Conservation (phyloP, 768 basidiomycete species). For the Termitomyces sp. region DNA sequence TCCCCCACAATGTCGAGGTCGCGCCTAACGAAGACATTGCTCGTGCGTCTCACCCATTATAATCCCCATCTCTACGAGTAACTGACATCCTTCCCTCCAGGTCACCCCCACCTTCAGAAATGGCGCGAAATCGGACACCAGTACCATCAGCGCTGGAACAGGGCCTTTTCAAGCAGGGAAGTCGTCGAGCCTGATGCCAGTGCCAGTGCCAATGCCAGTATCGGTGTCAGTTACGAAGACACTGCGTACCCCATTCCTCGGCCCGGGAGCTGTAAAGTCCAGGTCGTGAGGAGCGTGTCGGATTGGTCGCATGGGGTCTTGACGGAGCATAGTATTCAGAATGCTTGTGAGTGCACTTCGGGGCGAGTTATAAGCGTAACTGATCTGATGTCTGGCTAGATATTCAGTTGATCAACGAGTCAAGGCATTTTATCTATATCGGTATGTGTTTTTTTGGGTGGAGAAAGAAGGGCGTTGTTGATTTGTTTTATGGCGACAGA, state of each 20-base stretch:
- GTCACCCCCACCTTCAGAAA: conserved; percentile 62
- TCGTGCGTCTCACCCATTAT: conserved; percentile 23
- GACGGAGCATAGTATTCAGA: conserved; percentile 85
- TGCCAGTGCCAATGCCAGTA: no score
- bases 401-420: conserved; percentile 72
- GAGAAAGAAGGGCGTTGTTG: background rate
- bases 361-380: no score
- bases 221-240: conserved; percentile 30
- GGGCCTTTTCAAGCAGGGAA: conserved; percentile 21
- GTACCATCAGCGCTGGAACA: conserved; percentile 63
- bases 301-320: conserved; percentile 83
- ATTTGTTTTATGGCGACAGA: conserved; percentile 31
- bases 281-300: conserved; percentile 78
- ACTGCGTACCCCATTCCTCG: conserved; percentile 33
- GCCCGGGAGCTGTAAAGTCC: conserved; percentile 58
- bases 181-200: no score
- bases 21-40: conserved; percentile 65
- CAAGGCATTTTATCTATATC: conserved; percentile 89
- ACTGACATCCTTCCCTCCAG: conserved; percentile 18
- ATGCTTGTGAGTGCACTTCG: conserved; percentile 63
- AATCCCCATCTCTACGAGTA: background rate
- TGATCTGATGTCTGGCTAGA: conserved; percentile 35
- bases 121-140: conserved; percentile 52
- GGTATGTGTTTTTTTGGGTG: conserved; percentile 39
- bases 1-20: conserved; percentile 63